These are phyloP conservation scores for Sisymbrium irio DNA, from an alignment of 345 rosid species.

Conservation along the genomic window DNA sequence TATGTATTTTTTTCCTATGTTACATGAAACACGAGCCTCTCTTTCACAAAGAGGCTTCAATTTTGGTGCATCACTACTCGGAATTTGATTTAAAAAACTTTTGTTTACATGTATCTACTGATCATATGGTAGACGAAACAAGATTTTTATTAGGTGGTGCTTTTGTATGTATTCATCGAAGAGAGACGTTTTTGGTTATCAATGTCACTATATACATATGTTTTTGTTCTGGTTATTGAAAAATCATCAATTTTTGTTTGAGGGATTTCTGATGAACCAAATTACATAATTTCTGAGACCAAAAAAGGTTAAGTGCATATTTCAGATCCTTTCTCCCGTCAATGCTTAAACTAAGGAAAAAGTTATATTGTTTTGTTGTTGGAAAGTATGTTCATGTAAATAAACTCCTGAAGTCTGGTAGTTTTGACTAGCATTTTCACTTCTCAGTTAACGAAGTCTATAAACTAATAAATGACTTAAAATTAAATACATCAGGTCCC, in stretches of 20 bases:
- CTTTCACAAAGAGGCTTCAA: constrained; percentile 16
- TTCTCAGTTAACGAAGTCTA: background rate
- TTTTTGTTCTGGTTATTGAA: background rate
- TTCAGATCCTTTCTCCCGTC: background rate
- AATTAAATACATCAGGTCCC: background rate
- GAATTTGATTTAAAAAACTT: too few species aligned
- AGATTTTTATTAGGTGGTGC: background rate
- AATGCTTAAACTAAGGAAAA: background rate
- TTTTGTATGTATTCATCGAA: constrained; percentile 16
- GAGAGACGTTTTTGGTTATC: constrained; percentile 8
- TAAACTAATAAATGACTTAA: background rate
- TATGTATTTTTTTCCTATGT: background rate
- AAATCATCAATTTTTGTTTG: background rate
- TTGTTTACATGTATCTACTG: constrained; percentile 17
- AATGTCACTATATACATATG: background rate
- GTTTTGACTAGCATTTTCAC: background rate
- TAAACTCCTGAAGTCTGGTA: background rate
- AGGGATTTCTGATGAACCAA: background rate
- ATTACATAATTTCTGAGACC: background rate
- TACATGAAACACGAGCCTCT: constrained; percentile 1
- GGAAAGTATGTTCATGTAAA: background rate
- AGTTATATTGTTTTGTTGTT: background rate
- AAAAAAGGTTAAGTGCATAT: background rate
- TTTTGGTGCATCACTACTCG: constrained; percentile 27
- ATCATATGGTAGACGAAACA: constrained; percentile 12